Percentiles rank a stretch among this genome's conserved stretches.
Conservation (phyloP, 2,329 filamentous ascomycete genomes). For the Monilinia polystroma region DNA sequence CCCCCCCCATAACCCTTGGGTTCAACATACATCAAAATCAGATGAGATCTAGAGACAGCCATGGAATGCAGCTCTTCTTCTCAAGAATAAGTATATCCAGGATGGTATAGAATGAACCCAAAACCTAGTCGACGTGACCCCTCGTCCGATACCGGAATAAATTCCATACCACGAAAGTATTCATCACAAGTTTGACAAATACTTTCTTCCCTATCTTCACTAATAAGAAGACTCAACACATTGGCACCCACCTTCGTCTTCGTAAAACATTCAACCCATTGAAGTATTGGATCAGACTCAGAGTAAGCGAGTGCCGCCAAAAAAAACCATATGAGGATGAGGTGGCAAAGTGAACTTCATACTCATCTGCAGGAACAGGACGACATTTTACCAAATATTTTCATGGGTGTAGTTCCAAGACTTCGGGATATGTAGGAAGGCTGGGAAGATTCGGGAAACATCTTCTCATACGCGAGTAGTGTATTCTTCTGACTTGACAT, state of each 20-base stretch:
- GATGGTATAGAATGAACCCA: not conserved
- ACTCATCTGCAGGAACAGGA: slow-evolving; percentile 17
- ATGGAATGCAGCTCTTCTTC: not conserved
- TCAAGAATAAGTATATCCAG: not conserved
- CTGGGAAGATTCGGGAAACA: not conserved
- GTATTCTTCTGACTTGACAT: not conserved
- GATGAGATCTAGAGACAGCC: not conserved
- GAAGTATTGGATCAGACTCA: not conserved
- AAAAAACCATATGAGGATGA: not conserved
- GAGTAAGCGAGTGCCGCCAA: slow-evolving; percentile 13
- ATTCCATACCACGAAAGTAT: not conserved
- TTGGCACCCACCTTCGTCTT: slow-evolving; percentile 15
- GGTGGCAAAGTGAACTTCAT: not conserved
- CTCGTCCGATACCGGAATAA: slow-evolving; percentile 15
- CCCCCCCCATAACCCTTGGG: slow-evolving; percentile 1
- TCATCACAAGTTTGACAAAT: slow-evolving; percentile 18
- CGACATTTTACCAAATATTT: slow-evolving; percentile 23
- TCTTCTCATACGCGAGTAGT: not conserved
- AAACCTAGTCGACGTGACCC: not conserved
- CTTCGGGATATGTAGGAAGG: slow-evolving; percentile 18
- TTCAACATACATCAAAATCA: not conserved
- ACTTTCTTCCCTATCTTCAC: slow-evolving; percentile 6
- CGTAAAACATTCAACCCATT: not conserved
- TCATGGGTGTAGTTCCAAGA: slow-evolving; percentile 19
- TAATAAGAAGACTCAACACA: slow-evolving; percentile 3